Conservation (phyloP, 345 rosid species). For the Jatropha curcas region DNA sequence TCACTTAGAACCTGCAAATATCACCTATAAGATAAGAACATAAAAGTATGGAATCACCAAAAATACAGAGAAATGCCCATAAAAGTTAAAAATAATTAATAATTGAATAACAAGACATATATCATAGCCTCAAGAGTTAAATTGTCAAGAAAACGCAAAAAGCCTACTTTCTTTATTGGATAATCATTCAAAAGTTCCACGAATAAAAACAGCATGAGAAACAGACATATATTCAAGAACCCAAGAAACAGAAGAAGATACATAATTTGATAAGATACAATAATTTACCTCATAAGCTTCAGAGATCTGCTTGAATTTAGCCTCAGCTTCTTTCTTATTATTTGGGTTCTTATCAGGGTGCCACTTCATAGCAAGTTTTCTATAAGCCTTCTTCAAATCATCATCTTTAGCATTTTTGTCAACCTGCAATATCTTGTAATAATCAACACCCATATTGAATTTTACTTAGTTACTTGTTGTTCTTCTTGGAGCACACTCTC, state of each 20-base stretch:
- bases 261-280: background rate
- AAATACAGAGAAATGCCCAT: background rate
- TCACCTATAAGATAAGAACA: too few species aligned
- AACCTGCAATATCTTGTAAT: slow-evolving; percentile 59
- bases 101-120: too few species aligned
- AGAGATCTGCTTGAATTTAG: slow-evolving; percentile 85
- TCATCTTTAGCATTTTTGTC: slow-evolving; percentile 69
- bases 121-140: too few species aligned
- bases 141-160: background rate
- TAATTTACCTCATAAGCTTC: slow-evolving; percentile 72
- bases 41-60: background rate
- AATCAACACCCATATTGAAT: slow-evolving; percentile 48
- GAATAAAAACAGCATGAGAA: background rate
- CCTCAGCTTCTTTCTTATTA: slow-evolving; percentile 77
- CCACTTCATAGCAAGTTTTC: slow-evolving; percentile 92
- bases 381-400: slow-evolving; percentile 79
- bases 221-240: background rate
- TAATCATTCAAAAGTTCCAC: too few species aligned
- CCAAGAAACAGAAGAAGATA: background rate
- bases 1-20: slow-evolving; percentile 78
- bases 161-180: background rate
- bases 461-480: background rate
- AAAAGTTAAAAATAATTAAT: background rate
- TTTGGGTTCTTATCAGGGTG: slow-evolving; percentile 92
- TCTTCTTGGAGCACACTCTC: too few species aligned